These are phyloP conservation scores for Tolypocladium nubicola DNA, from an alignment of 2,329 filamentous ascomycete genomes.

Conservation along the genomic window DNA sequence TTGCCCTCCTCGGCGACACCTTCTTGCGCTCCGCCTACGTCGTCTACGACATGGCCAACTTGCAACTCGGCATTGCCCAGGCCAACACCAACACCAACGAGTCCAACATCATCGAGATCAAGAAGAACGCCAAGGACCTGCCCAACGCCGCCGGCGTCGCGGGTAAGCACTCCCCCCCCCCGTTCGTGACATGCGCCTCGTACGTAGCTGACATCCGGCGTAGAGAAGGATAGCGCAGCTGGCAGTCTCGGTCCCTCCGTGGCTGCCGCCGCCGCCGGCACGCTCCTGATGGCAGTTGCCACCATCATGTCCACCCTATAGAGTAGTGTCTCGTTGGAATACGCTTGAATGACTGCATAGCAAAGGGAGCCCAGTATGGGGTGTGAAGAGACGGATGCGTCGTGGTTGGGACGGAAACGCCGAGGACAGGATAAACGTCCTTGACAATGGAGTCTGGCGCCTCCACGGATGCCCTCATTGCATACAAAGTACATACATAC, in stretches of 20 bases:
- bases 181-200: neutral
- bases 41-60: constrained; percentile 41
- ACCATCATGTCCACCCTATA: constrained; percentile 3
- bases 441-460: neutral
- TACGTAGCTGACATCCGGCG: neutral
- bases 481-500: neutral
- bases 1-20: constrained; percentile 45
- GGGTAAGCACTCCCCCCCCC: constrained; percentile 13
- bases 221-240: constrained; percentile 10
- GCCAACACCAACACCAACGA: constrained; percentile 36
- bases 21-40: constrained; percentile 48
- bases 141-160: constrained; percentile 33
- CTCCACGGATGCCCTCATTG: neutral
- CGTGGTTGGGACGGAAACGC: neutral
- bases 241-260: constrained; percentile 8
- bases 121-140: constrained; percentile 23
- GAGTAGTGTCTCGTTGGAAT: neutral
- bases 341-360: neutral
- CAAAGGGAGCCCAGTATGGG: neutral
- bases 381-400: neutral
- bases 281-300: constrained; percentile 10
- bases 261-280: constrained; percentile 2
- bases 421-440: neutral
- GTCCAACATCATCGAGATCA: constrained; percentile 35
- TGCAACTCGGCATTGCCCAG: constrained; percentile 41